A percentile compares a stretch with the other conserved stretches of the same genome.
phyloP scores from a whole-genome alignment of 345 rosid genomes.

The Rhodomyrtus tomentosa region DNA sequence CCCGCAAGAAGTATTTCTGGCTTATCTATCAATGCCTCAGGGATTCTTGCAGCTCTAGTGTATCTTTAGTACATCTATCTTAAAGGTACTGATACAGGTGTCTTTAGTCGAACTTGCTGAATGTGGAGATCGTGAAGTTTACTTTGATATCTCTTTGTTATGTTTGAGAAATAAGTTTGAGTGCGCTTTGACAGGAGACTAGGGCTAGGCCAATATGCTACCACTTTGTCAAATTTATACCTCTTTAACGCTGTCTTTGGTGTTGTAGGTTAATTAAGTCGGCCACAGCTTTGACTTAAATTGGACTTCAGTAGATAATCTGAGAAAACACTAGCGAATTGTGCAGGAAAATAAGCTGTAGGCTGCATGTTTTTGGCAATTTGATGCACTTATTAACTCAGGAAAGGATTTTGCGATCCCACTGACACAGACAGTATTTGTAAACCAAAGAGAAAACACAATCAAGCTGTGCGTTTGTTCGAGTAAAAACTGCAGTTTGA shows the following conservation, averaged over 20 bases:
- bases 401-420: neutral
- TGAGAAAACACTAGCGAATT: neutral
- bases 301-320: neutral
- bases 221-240: neutral
- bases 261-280: neutral
- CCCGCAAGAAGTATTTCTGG: neutral
- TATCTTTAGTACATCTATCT: neutral
- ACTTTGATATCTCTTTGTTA: neutral
- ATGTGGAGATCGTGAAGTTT: neutral
- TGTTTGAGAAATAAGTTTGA: neutral
- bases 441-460: neutral
- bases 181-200: neutral
- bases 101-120: neutral
- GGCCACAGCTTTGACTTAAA: neutral
- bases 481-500: neutral
- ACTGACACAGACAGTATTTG: neutral
- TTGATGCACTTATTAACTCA: neutral
- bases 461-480: neutral
- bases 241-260: neutral
- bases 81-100: neutral
- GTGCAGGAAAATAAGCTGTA: neutral
- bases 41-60: neutral
- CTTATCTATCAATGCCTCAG: neutral
- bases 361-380: neutral
- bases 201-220: neutral